Conservation (phyloP, 1,284 basidiomycete species). For the Apiotrichum gracile region DNA sequence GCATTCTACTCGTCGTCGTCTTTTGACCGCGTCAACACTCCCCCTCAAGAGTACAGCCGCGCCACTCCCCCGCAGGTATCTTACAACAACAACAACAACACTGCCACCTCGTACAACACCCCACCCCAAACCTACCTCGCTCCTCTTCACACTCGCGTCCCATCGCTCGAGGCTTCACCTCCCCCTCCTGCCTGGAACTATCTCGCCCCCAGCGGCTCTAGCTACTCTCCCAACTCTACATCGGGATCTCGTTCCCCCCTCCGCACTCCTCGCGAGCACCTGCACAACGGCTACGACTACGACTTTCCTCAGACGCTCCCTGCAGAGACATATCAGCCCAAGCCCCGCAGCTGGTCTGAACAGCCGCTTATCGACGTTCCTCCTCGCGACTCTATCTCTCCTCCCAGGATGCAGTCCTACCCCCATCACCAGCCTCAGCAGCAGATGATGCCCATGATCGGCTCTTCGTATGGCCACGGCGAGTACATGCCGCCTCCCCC, state of each 20-base stretch:
- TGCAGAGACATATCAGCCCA: slow-evolving; percentile 3
- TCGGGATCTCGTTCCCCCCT: neutral
- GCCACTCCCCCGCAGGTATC: too few species aligned
- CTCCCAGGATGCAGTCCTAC: slow-evolving; percentile 13
- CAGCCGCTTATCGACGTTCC: slow-evolving; percentile 10
- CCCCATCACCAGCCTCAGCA: too few species aligned
- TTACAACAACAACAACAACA: neutral
- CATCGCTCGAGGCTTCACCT: neutral
- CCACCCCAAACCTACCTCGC: neutral
- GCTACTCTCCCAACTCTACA: neutral
- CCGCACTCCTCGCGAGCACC: neutral
- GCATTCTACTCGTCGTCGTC: neutral
- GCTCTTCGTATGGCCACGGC: neutral
- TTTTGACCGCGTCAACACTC: neutral
- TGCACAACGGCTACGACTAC: neutral
- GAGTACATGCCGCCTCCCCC: neutral
- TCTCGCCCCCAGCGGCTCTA: neutral
- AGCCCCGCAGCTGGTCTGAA: slow-evolving; percentile 12
- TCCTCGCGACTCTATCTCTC: neutral
- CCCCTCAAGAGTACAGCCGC: neutral
- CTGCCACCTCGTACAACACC: neutral
- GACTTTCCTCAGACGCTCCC: neutral
- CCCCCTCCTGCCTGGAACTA: neutral
- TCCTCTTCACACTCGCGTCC: neutral
- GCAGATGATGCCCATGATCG: slow-evolving; percentile 3